Conservation (phyloP, 192 early-diverging fungal species). For the Helicostylum pulchrum region DNA sequence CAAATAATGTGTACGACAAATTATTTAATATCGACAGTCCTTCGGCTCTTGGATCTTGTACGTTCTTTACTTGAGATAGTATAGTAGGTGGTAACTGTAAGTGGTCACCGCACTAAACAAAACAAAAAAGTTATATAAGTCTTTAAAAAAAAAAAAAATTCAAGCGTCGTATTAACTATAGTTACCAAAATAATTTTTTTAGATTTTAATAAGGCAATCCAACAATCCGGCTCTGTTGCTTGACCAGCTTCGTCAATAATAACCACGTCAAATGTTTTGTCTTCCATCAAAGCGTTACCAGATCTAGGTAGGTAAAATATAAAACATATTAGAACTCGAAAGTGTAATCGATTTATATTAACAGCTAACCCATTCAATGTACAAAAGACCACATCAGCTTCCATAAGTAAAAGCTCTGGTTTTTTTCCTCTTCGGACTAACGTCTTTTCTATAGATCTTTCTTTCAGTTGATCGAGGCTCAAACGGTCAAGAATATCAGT, state of each 20-base stretch:
- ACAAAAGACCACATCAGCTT: no score
- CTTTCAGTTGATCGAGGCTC: no score
- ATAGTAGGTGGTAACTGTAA: conserved; percentile 84
- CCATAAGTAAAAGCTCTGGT: no score
- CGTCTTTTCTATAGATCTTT: no score
- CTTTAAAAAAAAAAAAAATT: no score
- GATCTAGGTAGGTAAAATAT: conserved; percentile 14
- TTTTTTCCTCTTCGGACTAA: no score
- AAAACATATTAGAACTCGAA: no score
- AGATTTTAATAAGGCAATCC: conserved; percentile 68
- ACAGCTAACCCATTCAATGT: no score
- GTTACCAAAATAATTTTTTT: conserved; percentile 59
- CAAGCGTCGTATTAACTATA: no score
- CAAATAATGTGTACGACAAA: conserved; percentile 70
- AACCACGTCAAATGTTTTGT: conserved; percentile 71
- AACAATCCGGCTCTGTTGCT: conserved; percentile 57
- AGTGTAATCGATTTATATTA: no score
- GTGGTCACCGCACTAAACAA: conserved; percentile 70
- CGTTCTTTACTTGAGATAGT: conserved; percentile 39
- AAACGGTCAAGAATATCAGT: no score
- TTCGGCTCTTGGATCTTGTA: conserved; percentile 13
- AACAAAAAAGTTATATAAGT: no score
- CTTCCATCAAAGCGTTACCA: conserved; percentile 42
- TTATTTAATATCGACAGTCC: conserved; percentile 17
- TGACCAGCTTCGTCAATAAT: conserved; percentile 92